A percentile compares a stretch with the other conserved stretches of the same genome.
Conservation (phyloP, 2,329 filamentous ascomycete genomes). For the Scedosporium boydii region DNA sequence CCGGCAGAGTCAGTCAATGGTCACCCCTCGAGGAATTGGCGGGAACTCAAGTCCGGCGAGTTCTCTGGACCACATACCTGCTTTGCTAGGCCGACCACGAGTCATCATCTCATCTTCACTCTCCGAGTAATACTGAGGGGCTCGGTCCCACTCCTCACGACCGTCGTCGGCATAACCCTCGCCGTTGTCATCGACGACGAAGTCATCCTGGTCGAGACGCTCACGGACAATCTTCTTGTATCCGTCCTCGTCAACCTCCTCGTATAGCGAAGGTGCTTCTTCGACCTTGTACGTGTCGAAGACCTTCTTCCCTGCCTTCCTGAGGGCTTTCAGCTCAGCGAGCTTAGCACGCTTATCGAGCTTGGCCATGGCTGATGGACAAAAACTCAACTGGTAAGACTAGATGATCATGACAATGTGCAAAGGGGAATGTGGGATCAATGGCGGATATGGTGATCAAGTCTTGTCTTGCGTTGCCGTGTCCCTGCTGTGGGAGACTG, state of each 20-base stretch:
- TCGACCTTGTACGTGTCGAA: conserved; percentile 80
- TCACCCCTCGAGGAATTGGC: background rate
- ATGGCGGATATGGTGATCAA: background rate
- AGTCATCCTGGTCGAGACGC: conserved; percentile 88
- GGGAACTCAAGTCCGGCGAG: background rate
- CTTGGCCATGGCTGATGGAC: conserved; percentile 1
- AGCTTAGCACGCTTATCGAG: conserved; percentile 37
- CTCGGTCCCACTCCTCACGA: conserved; percentile 83
- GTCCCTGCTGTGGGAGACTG: background rate
- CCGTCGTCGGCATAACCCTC: conserved; percentile 96
- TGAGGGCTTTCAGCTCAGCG: conserved; percentile 75
- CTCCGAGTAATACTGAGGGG: conserved; percentile 60
- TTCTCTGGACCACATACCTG: conserved; percentile 26
- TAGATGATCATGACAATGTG: conserved; percentile 6
- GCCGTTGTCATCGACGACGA: conserved; percentile 96
- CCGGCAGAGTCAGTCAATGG: background rate
- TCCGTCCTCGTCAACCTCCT: conserved; percentile 91
- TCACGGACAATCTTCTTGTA: conserved; percentile 94
- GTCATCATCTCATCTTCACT: conserved; percentile 55
- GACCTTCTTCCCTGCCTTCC: conserved; percentile 83
- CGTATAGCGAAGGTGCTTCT: conserved; percentile 78
- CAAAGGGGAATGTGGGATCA: background rate
- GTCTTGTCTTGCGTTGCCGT: background rate
- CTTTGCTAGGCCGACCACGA: conserved; percentile 40
- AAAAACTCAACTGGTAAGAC: background rate